Conservation (phyloP, 768 basidiomycete genomes). For the Coprinopsis marcescibilis region DNA sequence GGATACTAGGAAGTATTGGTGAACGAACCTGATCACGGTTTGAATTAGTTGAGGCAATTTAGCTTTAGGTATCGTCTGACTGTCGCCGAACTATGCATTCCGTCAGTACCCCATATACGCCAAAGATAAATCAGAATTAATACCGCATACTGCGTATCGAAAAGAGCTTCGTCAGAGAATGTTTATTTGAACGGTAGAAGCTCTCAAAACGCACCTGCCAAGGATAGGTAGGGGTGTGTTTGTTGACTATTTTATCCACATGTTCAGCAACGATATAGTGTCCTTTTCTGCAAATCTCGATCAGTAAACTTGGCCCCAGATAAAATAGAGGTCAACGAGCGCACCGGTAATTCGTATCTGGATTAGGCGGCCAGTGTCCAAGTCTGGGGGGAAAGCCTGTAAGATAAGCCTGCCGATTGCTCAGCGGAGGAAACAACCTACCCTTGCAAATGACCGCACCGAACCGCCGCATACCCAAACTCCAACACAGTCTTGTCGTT, state of each 20-base stretch:
- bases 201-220: conserved; percentile 53
- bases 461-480: conserved; percentile 78
- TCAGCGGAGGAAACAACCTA: conserved; percentile 29
- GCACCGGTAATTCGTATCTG: conserved; percentile 73
- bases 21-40: conserved; percentile 58
- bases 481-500: conserved; percentile 65
- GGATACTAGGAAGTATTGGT: conserved; percentile 8
- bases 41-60: conserved; percentile 69
- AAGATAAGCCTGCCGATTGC: not conserved
- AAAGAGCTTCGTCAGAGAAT: conserved; percentile 11
- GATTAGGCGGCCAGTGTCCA: conserved; percentile 72
- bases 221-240: conserved; percentile 55
- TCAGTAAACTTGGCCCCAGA: conserved; percentile 8
- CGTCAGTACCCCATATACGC: conserved; percentile 3
- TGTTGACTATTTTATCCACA: conserved; percentile 58
- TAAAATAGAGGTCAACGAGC: conserved; percentile 14
- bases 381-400: conserved; percentile 31
- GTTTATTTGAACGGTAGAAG: conserved; percentile 1
- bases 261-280: conserved; percentile 74
- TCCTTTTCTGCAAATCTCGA: conserved; percentile 43
- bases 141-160: conserved; percentile 55
- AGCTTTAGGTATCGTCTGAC: conserved; percentile 59
- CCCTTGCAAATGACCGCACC: conserved; percentile 68
- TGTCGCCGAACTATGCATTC: conserved; percentile 64
- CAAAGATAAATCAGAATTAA: conserved; percentile 19